Percentiles rank a stretch among this genome's conserved stretches.
Evolutionary conservation across 345 rosid genomes (phyloP).

Genomic region (Lepidium sativum): DNA sequence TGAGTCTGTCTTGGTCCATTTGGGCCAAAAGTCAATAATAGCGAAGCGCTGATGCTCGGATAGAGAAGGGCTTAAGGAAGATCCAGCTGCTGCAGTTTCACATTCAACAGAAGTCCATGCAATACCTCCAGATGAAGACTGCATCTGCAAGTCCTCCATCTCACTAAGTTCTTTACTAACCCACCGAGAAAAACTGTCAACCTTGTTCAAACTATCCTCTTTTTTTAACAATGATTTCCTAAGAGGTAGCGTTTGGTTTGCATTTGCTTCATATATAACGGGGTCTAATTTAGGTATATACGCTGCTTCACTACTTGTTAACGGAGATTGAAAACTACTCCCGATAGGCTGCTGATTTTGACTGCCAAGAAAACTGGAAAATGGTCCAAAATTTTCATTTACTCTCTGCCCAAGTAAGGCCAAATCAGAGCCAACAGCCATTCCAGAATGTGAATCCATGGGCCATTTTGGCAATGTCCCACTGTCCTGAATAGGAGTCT

Average conservation of each 20-base stretch:
- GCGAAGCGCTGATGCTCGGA: slow-evolving; percentile 77
- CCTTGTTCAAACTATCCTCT: slow-evolving; percentile 55
- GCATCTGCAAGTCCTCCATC: slow-evolving; percentile 65
- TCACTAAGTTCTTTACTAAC: slow-evolving; percentile 71
- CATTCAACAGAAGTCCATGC: slow-evolving; percentile 59
- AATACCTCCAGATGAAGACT: slow-evolving; percentile 69
- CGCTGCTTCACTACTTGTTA: slow-evolving; percentile 32
- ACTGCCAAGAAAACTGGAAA: slow-evolving; percentile 28
- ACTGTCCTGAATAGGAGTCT: slow-evolving; percentile 38
- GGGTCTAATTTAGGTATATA: slow-evolving; percentile 32
- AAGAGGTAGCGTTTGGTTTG: slow-evolving; percentile 24
- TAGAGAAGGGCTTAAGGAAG: slow-evolving; percentile 73
- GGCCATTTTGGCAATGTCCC: slow-evolving; percentile 27
- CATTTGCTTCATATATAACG: slow-evolving; percentile 38
- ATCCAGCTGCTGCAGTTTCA: slow-evolving; percentile 63
- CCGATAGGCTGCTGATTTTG: slow-evolving; percentile 34
- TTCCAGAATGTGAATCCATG: slow-evolving; percentile 37
- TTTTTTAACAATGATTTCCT: slow-evolving; percentile 39
- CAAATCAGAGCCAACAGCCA: slow-evolving; percentile 35
- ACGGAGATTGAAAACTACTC: slow-evolving; percentile 18
- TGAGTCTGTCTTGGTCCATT: slow-evolving; percentile 58
- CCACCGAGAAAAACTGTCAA: slow-evolving; percentile 88
- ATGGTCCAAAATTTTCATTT: slow-evolving; percentile 32
- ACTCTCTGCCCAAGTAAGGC: slow-evolving; percentile 42
- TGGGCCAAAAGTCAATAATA: slow-evolving; percentile 71